Base-by-base conservation (phyloP, 495 filamentous ascomycete genomes). In the Bryoglossum gracile region DNA sequence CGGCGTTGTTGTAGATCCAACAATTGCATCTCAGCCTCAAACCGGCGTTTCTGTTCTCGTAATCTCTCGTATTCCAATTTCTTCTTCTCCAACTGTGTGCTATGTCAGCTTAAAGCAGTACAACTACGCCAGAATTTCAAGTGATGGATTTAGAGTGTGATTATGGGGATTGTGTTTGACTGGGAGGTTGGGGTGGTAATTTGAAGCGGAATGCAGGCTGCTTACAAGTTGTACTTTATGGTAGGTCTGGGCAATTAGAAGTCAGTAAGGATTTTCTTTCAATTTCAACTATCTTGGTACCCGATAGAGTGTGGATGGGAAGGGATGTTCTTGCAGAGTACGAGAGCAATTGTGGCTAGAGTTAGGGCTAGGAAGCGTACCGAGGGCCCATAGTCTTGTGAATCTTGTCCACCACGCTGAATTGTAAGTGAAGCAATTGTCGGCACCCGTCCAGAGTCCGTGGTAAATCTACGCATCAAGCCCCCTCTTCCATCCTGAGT, bases 391-490 rank as follows among this genome's bases (percentile, higher is more conserved):
- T 65, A 65, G n/a, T 85, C 82, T 49, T 76, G 50, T 17, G 74
- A 67, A 50, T 85, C 82, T 40, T 48, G 74, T 9, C 37, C 72
- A 63, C 51, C 73, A 70, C 43, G 71, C 60, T 39, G 74, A 60
- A 52, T 77, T 69, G 67, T 82, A 64, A 94, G 75, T 49, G 85
- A 80, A 41, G 77, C 83, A 72, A 91, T 74, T 57, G 84, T 86
- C 54, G 87, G 84, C 65, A 94, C 72, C 68, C 85, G 86, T 60
- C 88, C 86, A 47, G 87, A 84, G 59, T 92, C 87, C 22, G 89
- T 92, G 47, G 92, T 98, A 71, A 96, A 96, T 51, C 92, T 84
- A 65, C 92, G 84, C 66, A 89, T 87, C 54, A 95, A 71, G 54
- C 80, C 82, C 34, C 76, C 74, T 64, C 89, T 77, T 43, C 75